These are phyloP conservation scores for Beauveria australis DNA, from an alignment of 2,329 filamentous ascomycete genomes.

Conservation along the genomic window DNA sequence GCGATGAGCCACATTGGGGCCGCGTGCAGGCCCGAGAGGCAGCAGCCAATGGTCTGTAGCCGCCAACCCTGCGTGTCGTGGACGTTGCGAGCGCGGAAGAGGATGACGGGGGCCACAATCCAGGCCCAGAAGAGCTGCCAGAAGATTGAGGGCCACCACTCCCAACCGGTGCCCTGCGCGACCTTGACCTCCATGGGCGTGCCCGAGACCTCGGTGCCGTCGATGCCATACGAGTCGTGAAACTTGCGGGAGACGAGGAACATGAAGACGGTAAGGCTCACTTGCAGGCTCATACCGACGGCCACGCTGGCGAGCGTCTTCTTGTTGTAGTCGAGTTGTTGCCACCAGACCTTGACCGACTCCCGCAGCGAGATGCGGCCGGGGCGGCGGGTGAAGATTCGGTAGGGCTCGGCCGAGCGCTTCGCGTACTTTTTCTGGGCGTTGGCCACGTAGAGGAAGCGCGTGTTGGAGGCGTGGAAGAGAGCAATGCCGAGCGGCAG, in stretches of 20 bases:
- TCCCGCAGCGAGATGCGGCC: slow-evolving; percentile 16
- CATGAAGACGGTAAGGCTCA: slow-evolving; percentile 49
- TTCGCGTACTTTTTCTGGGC: slow-evolving; percentile 39
- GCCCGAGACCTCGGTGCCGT: slow-evolving; percentile 52
- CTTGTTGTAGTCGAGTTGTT: slow-evolving; percentile 35
- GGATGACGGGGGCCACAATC: slow-evolving; percentile 51
- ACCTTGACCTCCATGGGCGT: slow-evolving; percentile 42
- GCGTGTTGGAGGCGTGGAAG: slow-evolving; percentile 56
- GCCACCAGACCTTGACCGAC: slow-evolving; percentile 29
- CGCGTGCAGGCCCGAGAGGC: slow-evolving; percentile 47
- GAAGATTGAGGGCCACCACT: slow-evolving; percentile 60
- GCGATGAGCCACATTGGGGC: slow-evolving; percentile 61
- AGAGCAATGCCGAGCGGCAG: slow-evolving; percentile 57
- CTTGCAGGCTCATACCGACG: slow-evolving; percentile 48
- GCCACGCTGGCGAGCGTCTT: slow-evolving; percentile 43
- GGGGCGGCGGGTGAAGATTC: slow-evolving; percentile 15
- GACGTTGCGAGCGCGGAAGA: slow-evolving; percentile 53
- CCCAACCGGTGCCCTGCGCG: slow-evolving; percentile 46
- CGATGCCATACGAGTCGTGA: slow-evolving; percentile 51
- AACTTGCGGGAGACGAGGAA: slow-evolving; percentile 59
- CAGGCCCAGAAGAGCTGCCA: slow-evolving; percentile 60
- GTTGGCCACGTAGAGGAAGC: slow-evolving; percentile 50
- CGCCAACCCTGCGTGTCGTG: slow-evolving; percentile 60
- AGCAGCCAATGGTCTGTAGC: slow-evolving; percentile 49
- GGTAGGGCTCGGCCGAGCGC: slow-evolving; percentile 12